Percentiles rank a stretch among this genome's conserved stretches.
These are phyloP conservation scores for Globisporangium camurandrum DNA, from an alignment of 352 stramenopile genomes.

Conservation along the genomic window DNA sequence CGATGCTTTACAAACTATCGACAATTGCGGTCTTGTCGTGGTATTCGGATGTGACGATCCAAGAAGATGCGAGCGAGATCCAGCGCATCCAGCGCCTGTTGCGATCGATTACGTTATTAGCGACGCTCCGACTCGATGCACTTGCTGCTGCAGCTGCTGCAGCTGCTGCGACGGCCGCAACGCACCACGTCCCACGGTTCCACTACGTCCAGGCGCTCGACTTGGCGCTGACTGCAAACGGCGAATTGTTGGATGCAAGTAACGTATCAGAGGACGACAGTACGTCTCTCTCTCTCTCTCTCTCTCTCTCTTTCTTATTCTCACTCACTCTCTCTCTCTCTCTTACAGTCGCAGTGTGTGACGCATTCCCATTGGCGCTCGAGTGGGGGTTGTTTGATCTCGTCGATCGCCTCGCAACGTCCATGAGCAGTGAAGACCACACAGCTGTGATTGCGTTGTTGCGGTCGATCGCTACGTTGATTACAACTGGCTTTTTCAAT, in stretches of 20 bases:
- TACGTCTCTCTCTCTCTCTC: too few relatives aligned
- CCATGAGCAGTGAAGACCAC: slow-evolving; percentile 83
- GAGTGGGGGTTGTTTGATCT: slow-evolving; percentile 71
- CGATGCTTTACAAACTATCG: slow-evolving; percentile 81
- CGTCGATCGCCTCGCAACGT: slow-evolving; percentile 52
- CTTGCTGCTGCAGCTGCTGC: slow-evolving; percentile 19
- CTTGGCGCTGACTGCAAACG: slow-evolving; percentile 63
- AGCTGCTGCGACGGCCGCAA: too few relatives aligned
- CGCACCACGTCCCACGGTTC: slow-evolving; percentile 45
- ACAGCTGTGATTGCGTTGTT: slow-evolving; percentile 47
- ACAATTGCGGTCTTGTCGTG: slow-evolving; percentile 74
- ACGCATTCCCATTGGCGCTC: slow-evolving; percentile 53
- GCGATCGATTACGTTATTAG: slow-evolving; percentile 59
- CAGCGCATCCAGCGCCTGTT: slow-evolving; percentile 65
- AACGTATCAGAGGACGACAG: slow-evolving; percentile 33
- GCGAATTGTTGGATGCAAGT: slow-evolving; percentile 46
- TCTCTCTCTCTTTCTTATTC: background rate
- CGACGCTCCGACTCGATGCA: slow-evolving; percentile 47
- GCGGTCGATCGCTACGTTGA: slow-evolving; percentile 38
- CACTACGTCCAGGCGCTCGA: slow-evolving; percentile 76
- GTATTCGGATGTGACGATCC: slow-evolving; percentile 49
- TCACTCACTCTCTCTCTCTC: slow-evolving; percentile 7
- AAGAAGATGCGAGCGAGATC: slow-evolving; percentile 51
- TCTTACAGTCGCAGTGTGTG: slow-evolving; percentile 34
- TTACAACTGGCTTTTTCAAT: slow-evolving; percentile 53